Conservation (phyloP, 2,329 filamentous ascomycete species). For the Aspergillus neoniger region DNA sequence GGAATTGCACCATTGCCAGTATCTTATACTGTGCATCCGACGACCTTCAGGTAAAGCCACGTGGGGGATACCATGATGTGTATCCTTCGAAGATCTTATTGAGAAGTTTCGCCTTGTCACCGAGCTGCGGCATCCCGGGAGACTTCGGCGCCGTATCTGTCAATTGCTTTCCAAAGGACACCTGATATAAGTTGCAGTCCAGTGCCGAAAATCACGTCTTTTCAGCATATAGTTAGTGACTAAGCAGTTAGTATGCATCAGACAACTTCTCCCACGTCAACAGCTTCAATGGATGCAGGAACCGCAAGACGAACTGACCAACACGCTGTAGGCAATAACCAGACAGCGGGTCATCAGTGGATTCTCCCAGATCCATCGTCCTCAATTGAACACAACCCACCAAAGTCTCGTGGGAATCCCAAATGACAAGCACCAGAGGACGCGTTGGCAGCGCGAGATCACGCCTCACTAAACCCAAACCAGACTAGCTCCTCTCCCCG, state of each 20-base stretch:
- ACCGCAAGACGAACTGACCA: constrained; percentile 41
- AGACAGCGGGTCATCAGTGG: constrained; percentile 35
- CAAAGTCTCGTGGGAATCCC: constrained; percentile 10
- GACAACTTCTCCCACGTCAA: constrained; percentile 38
- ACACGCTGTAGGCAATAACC: constrained; percentile 40
- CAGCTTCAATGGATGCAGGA: constrained; percentile 39
- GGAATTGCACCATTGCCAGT: constrained; percentile 13
- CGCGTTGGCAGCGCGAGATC: constrained; percentile 28
- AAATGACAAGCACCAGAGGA: constrained; percentile 11
- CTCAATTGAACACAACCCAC: background rate
- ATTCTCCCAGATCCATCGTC: constrained; percentile 31
- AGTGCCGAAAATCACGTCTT: background rate
- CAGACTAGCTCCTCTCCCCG: constrained; percentile 15
- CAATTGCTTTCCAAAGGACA: constrained; percentile 36
- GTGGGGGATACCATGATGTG: constrained; percentile 50
- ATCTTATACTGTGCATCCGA: constrained; percentile 25
- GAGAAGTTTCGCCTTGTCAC: constrained; percentile 58
- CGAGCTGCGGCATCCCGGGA: too few relatives aligned
- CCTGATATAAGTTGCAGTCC: background rate
- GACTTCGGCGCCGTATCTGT: too few relatives aligned
- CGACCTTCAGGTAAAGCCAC: constrained; percentile 42
- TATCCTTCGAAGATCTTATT: constrained; percentile 75
- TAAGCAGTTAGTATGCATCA: constrained; percentile 26
- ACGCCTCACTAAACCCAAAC: constrained; percentile 21
- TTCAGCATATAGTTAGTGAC: background rate